Percentiles rank a stretch among this genome's conserved stretches.
Conservation (phyloP, 2,329 filamentous ascomycete species). For the Colletotrichum sp. region DNA sequence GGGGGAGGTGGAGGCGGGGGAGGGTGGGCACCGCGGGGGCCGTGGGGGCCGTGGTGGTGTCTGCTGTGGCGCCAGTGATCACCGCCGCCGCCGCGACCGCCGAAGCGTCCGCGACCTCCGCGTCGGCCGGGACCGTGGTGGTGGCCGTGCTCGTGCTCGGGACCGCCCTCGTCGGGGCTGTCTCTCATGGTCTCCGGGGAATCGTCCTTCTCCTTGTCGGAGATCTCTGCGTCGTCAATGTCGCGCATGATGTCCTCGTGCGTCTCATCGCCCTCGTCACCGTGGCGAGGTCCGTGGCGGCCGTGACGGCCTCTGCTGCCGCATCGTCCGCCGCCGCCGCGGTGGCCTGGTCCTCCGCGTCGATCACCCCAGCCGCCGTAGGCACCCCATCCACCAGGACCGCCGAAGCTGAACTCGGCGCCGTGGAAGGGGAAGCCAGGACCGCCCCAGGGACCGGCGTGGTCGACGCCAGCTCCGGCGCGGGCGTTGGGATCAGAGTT, state of each 20-base stretch:
- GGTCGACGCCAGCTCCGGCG: slow-evolving; percentile 43
- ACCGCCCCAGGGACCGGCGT: slow-evolving; percentile 27
- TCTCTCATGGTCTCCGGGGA: slow-evolving; percentile 37
- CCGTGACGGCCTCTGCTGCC: slow-evolving; percentile 13
- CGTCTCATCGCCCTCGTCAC: slow-evolving; percentile 2
- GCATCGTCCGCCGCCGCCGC: slow-evolving; percentile 6
- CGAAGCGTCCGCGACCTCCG: slow-evolving; percentile 16
- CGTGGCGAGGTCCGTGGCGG: slow-evolving; percentile 20
- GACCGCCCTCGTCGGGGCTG: slow-evolving; percentile 34
- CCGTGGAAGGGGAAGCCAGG: slow-evolving; percentile 39
- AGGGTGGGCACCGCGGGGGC: slow-evolving; percentile 19
- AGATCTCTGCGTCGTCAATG: slow-evolving; percentile 27
- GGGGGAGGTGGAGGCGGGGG: slow-evolving; percentile 28
- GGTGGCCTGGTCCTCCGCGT: background rate
- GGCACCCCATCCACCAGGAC: slow-evolving; percentile 7
- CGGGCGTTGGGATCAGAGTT: slow-evolving; percentile 33
- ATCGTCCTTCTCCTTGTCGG: slow-evolving; percentile 35
- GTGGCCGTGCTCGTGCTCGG: slow-evolving; percentile 37
- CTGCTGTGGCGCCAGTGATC: slow-evolving; percentile 7
- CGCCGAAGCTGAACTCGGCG: slow-evolving; percentile 15
- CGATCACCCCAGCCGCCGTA: slow-evolving; percentile 17
- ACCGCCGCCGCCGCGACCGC: background rate
- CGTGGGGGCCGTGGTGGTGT: slow-evolving; percentile 1
- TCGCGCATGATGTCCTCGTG: slow-evolving; percentile 7
- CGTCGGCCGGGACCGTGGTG: slow-evolving; percentile 24